Evolutionary conservation across 371 early-diverging fungal species (phyloP), one percentile per base, ranked within the genome.

Genomic region (Thermomucor indicae-seudaticae): DNA sequence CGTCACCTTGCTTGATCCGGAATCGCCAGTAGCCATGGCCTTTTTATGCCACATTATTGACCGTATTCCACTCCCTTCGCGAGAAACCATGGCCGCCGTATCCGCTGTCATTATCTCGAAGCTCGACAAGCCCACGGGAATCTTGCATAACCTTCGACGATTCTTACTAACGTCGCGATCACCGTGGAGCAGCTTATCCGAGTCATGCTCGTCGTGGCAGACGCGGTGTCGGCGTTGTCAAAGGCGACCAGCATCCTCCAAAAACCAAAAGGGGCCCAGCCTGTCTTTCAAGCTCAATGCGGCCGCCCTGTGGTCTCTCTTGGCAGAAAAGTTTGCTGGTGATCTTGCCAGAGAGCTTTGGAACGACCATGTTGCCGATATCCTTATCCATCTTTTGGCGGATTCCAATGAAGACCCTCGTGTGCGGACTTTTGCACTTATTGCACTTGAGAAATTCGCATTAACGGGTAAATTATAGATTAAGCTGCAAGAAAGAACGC

Each of bases 11-110:
- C 45, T 75, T 2, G 61, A 68, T 31, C 58, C 64, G 1, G 76
- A 75, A n/a, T 75, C 66, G 29, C 75, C 79, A 6, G 66, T 81
- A 2, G 72, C 79, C 1, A 74, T 79, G 60, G 78, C 78, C 1
- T 81, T 81, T 43, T 53, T 81, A 11, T 67, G 72, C 40, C 81
- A 81, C 54, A 69, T 79, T 30, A 65, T 81, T 47, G 81, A 81
- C 45, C 60, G 72, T 51, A 67, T 79, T 1, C 70, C 81, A 1
- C 50, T 81, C 16, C 81, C 78, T 7, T 72, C 76, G 1, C 65
- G 70, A 28, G 62, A 70, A 7, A 74, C 79, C n/a, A 64, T 72
- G 62, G 7, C 34, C 2, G 31, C 50, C 1, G 59, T 69, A 17
- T 68, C 69, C 6, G 54, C 56, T 4, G 62, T 59, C 19, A 69